These are phyloP conservation scores for Phytopythium mirpurense DNA, from an alignment of 352 stramenopile species.

Conservation along the genomic window DNA sequence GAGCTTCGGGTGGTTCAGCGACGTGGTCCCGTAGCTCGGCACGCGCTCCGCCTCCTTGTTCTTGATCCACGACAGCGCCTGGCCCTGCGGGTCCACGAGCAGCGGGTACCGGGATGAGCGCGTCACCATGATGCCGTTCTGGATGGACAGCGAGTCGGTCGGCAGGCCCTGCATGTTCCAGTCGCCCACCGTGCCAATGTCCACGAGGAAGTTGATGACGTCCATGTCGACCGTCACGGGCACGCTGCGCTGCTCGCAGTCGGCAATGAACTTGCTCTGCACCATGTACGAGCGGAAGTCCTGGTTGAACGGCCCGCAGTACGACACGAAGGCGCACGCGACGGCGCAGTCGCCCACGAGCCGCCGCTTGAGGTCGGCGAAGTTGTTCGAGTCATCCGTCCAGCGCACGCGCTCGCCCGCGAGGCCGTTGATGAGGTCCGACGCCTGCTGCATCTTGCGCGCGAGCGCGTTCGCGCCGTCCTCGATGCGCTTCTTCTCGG, in stretches of 20 bases:
- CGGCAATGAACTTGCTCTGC: slow-evolving; percentile 94
- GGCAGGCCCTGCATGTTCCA: slow-evolving; percentile 98
- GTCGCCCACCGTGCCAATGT: slow-evolving; percentile 96
- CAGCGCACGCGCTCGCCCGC: slow-evolving; percentile 94
- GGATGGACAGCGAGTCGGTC: slow-evolving; percentile 95
- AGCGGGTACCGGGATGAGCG: slow-evolving; percentile 94
- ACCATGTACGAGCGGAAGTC: slow-evolving; percentile 97
- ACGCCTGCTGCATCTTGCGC: slow-evolving; percentile 97
- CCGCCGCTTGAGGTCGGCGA: slow-evolving; percentile 94
- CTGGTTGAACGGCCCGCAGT: slow-evolving; percentile 98
- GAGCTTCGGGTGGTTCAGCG: slow-evolving; percentile 95
- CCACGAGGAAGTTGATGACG: slow-evolving; percentile 96
- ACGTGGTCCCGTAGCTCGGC: slow-evolving; percentile 93
- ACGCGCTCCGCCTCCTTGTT: slow-evolving; percentile 93
- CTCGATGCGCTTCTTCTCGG: slow-evolving; percentile 96
- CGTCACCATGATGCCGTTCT: slow-evolving; percentile 99
- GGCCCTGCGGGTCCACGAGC: slow-evolving; percentile 96
- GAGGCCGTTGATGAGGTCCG: slow-evolving; percentile 95
- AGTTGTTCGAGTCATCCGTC: slow-evolving; percentile 98
- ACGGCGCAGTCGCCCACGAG: slow-evolving; percentile 97
- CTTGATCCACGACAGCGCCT: slow-evolving; percentile 97
- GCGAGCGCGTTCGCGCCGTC: slow-evolving; percentile 93
- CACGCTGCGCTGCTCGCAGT: slow-evolving; percentile 90
- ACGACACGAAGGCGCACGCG: slow-evolving; percentile 96
- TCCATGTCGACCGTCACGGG: slow-evolving; percentile 95